Evolutionary conservation across 2,329 filamentous ascomycete species (phyloP), one percentile per base, ranked within the genome.

Genomic region (Cladorrhinum sp.): DNA sequence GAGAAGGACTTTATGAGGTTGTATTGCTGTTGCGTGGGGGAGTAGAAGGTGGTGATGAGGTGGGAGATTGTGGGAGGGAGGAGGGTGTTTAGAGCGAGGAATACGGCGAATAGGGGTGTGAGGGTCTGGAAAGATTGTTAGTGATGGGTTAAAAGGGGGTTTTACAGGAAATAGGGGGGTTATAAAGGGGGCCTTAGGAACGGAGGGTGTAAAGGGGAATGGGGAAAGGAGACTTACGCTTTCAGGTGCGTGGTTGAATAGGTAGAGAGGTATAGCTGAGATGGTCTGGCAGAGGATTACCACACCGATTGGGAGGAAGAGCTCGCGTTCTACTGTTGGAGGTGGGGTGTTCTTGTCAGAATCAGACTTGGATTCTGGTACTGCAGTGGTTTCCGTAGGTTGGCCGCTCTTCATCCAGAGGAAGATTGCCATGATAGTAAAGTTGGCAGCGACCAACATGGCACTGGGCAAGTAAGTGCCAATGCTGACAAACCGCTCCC

Each of bases 401-500:
- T 83, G 83, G 1, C 93, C 93, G 68, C 91, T 96, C 74, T 90
- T 87, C 16, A 97, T 82, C 95, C 95, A 99, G n/a, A 97, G 79
- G 16, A 88, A 88, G 67, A 98, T 93, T 4, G 93, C 92, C 80
- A 93, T 96, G 72, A 99, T 93, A 27, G 91, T 96, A 71, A 98
- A 98, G 73, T 93, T 97, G 49, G 88, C 90, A 1, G 95, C 95
- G 60, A 99, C 83, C 55, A 98, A 77, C 95, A 99, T 99, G n/a
- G 95, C 95, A 68, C 92, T 96, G 0, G 95, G 95, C 2, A 99
- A 82, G 71, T 99, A 99, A 1, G 93, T 99, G 16, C 95, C 95
- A 65, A 99, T 99, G 75, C 93, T 98, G 67, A 98, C 95, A 72
- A 99, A 99, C 10, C 93, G 87, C 69, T 95, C 91, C 27, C 88